A percentile compares a stretch with the other conserved stretches of the same genome.
Evolutionary conservation across 148 eudicot genomes (phyloP).

Genomic region (Vaccinium corymbosum): DNA sequence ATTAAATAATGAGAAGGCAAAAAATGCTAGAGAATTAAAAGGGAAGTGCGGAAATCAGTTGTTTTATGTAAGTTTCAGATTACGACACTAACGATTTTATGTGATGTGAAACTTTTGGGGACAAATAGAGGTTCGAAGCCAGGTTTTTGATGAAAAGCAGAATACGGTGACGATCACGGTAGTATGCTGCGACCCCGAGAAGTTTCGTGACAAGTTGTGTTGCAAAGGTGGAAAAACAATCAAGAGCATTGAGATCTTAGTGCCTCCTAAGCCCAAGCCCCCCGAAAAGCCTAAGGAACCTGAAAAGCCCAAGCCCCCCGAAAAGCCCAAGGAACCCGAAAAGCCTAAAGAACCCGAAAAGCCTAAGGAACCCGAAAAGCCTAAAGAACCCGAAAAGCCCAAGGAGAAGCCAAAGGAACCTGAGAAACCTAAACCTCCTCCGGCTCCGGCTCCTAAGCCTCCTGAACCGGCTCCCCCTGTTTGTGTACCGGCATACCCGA

Average conservation of each 20-base stretch:
- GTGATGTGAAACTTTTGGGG: slow-evolving; percentile 15
- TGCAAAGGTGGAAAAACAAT: slow-evolving; percentile 59
- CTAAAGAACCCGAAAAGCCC: slow-evolving; percentile 26
- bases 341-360: slow-evolving; percentile 4
- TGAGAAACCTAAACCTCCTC: neutral
- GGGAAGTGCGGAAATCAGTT: neutral
- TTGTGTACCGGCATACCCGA: neutral
- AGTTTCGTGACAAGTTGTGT: slow-evolving; percentile 67
- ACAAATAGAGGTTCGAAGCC: slow-evolving; percentile 70
- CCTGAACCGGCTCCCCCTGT: too few relatives aligned
- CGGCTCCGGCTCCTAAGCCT: neutral
- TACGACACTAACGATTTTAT: neutral
- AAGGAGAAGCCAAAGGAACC: neutral
- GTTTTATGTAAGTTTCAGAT: neutral
- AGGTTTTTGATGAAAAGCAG: slow-evolving; percentile 60
- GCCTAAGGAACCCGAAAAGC: too few relatives aligned
- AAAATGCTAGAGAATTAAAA: neutral
- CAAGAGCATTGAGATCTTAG: slow-evolving; percentile 54
- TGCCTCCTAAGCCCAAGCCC: slow-evolving; percentile 26
- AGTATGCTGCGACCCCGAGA: slow-evolving; percentile 80
- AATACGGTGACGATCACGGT: slow-evolving; percentile 72
- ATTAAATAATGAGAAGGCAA: neutral
- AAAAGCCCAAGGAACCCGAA: slow-evolving; percentile 24
- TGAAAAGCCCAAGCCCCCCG: slow-evolving; percentile 5
- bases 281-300: slow-evolving; percentile 16